Percentiles rank a stretch among this genome's conserved stretches.
phyloP scores from a whole-genome alignment of 2,329 filamentous ascomycete species.

The Parastagonospora avenae region DNA sequence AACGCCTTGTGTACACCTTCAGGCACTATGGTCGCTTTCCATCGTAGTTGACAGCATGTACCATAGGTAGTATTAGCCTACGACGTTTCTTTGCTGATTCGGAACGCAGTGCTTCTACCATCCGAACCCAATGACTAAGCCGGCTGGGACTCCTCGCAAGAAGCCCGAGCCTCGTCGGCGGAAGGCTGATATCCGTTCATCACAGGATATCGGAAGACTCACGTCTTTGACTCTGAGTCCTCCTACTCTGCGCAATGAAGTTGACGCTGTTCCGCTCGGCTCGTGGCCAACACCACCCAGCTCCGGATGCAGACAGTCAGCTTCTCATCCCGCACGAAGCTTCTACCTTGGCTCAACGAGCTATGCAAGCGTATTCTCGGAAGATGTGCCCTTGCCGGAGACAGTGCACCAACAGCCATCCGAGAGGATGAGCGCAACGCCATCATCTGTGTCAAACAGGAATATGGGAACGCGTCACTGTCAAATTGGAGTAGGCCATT shows the following conservation, averaged over 20 bases:
- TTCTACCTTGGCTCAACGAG: slow-evolving; percentile 45
- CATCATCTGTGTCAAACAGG: slow-evolving; percentile 19
- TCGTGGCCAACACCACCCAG: slow-evolving; percentile 40
- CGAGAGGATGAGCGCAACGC: slow-evolving; percentile 27
- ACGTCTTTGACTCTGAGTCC: slow-evolving; percentile 33
- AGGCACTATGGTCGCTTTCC: not conserved
- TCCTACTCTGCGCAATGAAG: slow-evolving; percentile 34
- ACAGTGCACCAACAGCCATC: slow-evolving; percentile 38
- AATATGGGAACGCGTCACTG: slow-evolving; percentile 33
- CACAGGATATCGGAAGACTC: slow-evolving; percentile 23
- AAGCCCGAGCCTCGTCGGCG: slow-evolving; percentile 39
- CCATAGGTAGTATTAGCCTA: no score
- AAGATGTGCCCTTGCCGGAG: slow-evolving; percentile 36
- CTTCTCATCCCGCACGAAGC: slow-evolving; percentile 29
- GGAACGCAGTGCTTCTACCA: slow-evolving; percentile 41
- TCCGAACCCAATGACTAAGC: slow-evolving; percentile 45
- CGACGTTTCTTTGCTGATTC: slow-evolving; percentile 13
- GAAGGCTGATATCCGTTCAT: slow-evolving; percentile 18
- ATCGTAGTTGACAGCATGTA: no score
- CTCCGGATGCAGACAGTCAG: slow-evolving; percentile 23
- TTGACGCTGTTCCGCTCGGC: slow-evolving; percentile 10
- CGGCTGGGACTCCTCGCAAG: slow-evolving; percentile 42
- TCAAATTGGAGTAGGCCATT: slow-evolving; percentile 32
- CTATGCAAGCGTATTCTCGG: slow-evolving; percentile 43
- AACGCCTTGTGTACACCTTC: no score